Evolutionary conservation across 345 rosid species (phyloP), one percentile per base, ranked within the genome.

Genomic region (Aquilaria yunnanensis): DNA sequence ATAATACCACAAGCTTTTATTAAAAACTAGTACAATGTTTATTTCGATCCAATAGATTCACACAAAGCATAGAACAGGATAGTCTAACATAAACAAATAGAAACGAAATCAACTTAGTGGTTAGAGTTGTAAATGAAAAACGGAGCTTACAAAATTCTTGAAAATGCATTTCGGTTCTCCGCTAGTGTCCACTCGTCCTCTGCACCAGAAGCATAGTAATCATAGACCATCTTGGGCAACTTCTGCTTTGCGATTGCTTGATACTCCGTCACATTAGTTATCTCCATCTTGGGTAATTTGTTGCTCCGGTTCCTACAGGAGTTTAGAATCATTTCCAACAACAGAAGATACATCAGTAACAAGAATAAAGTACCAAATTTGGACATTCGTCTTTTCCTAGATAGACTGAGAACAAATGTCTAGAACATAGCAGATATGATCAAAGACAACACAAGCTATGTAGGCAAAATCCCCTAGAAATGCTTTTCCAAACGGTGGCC

Each of bases 141-240:
- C 13, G 58, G 8, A 67, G 50, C 90, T 71, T 72, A 93, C 97
- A 85, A 68, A 71, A 93, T 93, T 75, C 94, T 81, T 9, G 97
- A 83, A 73, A 93, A 93, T 30, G 97, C 97, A 67, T 80, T 78
- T 12, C 82, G 81, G 69, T 93, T 93, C 71, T 93, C 97, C 73
- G 57, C 60, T 55, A 93, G 96, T 67, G 87, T 90, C 98, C 97
- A 93, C 62, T 93, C 89, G 75, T 93, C 98, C 70, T 93, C 98
- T 12, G 98, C 94, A 63, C 98, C 97, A 5, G 97, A 88, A 29
- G 97, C 89, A 70, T 84, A 88, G 70, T 93, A 93, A 79, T 93
- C 97, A 70, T 75, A 93, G 48, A 86, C 83, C 97, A 93, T 90
- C 84, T 93, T 90, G 12, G 99, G 97, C 72, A 93, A 47, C 62